These are phyloP conservation scores for Volutella citrinella DNA, from an alignment of 2,329 filamentous ascomycete species.

Conservation along the genomic window DNA sequence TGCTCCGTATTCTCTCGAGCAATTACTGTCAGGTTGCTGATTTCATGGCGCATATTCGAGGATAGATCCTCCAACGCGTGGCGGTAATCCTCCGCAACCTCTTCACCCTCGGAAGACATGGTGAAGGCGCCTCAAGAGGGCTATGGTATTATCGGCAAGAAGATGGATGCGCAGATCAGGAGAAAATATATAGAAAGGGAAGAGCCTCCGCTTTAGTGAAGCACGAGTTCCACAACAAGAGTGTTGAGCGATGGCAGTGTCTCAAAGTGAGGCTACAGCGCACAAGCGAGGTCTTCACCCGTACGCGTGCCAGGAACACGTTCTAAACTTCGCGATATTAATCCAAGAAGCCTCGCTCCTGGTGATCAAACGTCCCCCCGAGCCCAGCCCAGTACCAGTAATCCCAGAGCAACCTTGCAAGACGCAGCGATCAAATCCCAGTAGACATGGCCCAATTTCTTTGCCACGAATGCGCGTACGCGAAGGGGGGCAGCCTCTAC, in stretches of 20 bases:
- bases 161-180: too few relatives aligned
- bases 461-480: conserved; percentile 11
- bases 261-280: too few relatives aligned
- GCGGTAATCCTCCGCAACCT: conserved; percentile 93
- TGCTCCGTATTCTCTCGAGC: conserved; percentile 96
- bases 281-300: too few relatives aligned
- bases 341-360: conserved; percentile 26
- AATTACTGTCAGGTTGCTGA: conserved; percentile 95
- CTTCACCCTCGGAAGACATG: conserved; percentile 62
- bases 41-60: conserved; percentile 89
- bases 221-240: too few relatives aligned
- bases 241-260: too few relatives aligned
- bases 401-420: conserved; percentile 21
- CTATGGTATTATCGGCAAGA: too few relatives aligned
- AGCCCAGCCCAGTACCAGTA: conserved; percentile 22
- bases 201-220: conserved; percentile 7
- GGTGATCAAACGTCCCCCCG: conserved; percentile 17
- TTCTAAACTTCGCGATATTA: conserved; percentile 27
- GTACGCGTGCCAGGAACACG: conserved; percentile 18
- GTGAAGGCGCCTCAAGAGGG: too few relatives aligned
- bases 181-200: conserved; percentile 7
- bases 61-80: conserved; percentile 89
- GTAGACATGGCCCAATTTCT: conserved; percentile 17
- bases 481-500: too few relatives aligned
- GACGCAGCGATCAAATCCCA: conserved; percentile 17